Evolutionary conservation across 2,329 filamentous ascomycete species (phyloP).

Genomic region (Pseudogymnoascus sp.): DNA sequence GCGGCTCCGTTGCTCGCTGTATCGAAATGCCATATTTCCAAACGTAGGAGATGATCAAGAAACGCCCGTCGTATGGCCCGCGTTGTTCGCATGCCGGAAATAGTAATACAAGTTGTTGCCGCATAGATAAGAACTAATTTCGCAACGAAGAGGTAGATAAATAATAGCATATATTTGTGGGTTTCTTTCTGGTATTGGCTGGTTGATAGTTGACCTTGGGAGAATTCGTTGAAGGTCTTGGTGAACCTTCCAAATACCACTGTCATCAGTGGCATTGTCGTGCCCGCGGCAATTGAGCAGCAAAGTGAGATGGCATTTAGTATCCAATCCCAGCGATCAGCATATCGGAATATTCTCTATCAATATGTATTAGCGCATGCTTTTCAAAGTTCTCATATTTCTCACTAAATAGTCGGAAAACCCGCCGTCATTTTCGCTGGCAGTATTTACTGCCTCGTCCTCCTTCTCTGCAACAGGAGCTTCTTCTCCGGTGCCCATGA

Average conservation of each 20-base stretch:
- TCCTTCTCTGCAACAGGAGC: not conserved
- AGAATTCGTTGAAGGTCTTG: constrained; percentile 21
- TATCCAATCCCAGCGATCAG: constrained; percentile 12
- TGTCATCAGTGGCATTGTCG: constrained; percentile 40
- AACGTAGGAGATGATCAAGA: constrained; percentile 30
- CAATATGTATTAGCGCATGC: not conserved
- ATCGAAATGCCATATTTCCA: constrained; percentile 50
- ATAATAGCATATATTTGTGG: constrained; percentile 33
- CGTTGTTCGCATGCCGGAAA: constrained; percentile 37
- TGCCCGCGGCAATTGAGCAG: constrained; percentile 32
- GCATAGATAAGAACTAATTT: constrained; percentile 41
- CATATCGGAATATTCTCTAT: constrained; percentile 15
- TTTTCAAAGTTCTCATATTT: not conserved
- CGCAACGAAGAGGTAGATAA: constrained; percentile 46
- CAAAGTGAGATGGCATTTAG: constrained; percentile 14
- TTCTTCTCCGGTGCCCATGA: not conserved
- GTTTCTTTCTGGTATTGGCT: constrained; percentile 26
- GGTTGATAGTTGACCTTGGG: constrained; percentile 22
- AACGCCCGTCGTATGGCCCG: constrained; percentile 24
- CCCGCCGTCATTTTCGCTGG: not conserved
- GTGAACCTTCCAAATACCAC: constrained; percentile 34
- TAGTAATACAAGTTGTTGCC: constrained; percentile 31
- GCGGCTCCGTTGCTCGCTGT: constrained; percentile 35
- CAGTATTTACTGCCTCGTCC: not conserved
- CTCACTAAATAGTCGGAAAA: not conserved